Percentiles rank a stretch among this genome's conserved stretches.
phyloP scores from a whole-genome alignment of 768 basidiomycete species.

The Psilocybe tampanensis region DNA sequence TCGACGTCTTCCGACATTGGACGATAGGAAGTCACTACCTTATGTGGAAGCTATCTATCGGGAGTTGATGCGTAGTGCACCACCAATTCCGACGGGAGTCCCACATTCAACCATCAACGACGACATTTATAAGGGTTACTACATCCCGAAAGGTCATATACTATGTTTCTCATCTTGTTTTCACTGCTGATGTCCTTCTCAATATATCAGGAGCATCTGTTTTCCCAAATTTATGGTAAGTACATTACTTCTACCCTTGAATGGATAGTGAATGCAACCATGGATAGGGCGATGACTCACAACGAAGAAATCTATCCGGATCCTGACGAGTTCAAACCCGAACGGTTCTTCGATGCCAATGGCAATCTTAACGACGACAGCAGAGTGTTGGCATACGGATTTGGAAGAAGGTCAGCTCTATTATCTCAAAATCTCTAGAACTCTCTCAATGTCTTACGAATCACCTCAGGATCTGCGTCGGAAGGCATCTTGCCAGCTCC shows the following conservation, averaged over 20 bases:
- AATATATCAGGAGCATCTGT: slow-evolving; percentile 15
- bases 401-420: slow-evolving; percentile 20
- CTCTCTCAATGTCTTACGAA: too few species aligned
- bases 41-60: slow-evolving; percentile 26
- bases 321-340: slow-evolving; percentile 28
- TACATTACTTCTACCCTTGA: neutral
- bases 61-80: slow-evolving; percentile 22
- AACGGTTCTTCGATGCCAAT: slow-evolving; percentile 24
- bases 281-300: slow-evolving; percentile 25
- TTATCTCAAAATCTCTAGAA: too few species aligned
- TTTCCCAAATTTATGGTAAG: slow-evolving; percentile 22
- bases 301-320: slow-evolving; percentile 26
- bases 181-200: neutral
- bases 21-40: slow-evolving; percentile 27
- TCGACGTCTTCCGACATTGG: slow-evolving; percentile 28
- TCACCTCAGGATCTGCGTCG: slow-evolving; percentile 16
- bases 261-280: neutral
- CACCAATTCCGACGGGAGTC: slow-evolving; percentile 20
- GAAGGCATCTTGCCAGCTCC: slow-evolving; percentile 14
- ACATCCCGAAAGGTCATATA: slow-evolving; percentile 5
- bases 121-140: slow-evolving; percentile 26
- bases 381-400: slow-evolving; percentile 15
- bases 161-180: neutral
- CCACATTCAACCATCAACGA: slow-evolving; percentile 27
- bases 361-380: slow-evolving; percentile 13